Evolutionary conservation across 2,329 filamentous ascomycete genomes (phyloP), one percentile per base, ranked within the genome.

Genomic region (Fusarium sp.): DNA sequence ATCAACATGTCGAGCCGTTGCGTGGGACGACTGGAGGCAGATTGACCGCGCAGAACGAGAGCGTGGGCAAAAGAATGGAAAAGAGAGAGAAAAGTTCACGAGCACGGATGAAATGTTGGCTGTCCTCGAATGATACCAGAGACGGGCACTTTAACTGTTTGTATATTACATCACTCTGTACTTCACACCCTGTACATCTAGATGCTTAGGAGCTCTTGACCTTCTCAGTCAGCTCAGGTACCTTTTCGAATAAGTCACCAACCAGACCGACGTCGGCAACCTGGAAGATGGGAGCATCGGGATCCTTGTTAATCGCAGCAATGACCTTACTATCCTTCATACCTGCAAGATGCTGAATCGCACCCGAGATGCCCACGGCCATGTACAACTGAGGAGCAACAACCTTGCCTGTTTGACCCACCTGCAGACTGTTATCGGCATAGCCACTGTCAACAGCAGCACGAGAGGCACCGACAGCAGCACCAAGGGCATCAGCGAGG

Each of bases 311-410:
- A 81, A 99, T 98, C 19, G 94, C 94, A 28, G 96, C 96, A 85
- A 99, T 99, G 67, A 99, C 96, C 87, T 99, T 99, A 87, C 95
- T 98, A 81, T 99, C 96, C 89, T 99, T 99, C 96, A 99, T 99
- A 81, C 96, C 96, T 37, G 96, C 96, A 84, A 99, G 84, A 87
- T 99, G 96, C 85, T 99, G 96, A 77, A 99, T 99, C 28, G 96
- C 96, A 60, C 96, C 96, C 13, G 94, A 97, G 78, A 99, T 98
- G 80, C 96, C 96, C 18, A 96, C 95, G 60, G 95, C 97, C 76
- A 99, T 88, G 82, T 99, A 99, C 69, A 99, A 86, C 83, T 99
- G 92, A 67, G 96, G 96, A 52, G 96, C 96, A 61, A 99, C 96
- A 71, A 98, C 97, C 89, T 99, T 99, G 79, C 96, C 96, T 19